These are phyloP conservation scores for Zygotorulaspora florentina DNA, from an alignment of 805 yeast genomes.

Conservation along the genomic window DNA sequence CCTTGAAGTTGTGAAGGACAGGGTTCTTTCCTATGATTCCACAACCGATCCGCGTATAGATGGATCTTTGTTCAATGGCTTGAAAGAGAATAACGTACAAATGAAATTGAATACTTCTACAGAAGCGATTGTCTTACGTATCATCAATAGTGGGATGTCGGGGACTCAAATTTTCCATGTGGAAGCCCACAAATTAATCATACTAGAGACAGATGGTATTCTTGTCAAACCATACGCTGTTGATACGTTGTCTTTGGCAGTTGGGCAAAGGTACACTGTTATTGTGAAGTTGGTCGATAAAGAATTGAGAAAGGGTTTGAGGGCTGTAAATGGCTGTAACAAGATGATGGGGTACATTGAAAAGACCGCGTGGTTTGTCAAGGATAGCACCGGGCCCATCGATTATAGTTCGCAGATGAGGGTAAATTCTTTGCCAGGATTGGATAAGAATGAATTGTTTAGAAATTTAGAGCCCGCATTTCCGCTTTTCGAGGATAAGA, in stretches of 20 bases:
- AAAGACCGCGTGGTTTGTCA: constrained; percentile 26
- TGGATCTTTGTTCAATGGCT: constrained; percentile 27
- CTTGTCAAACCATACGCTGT: constrained; percentile 47
- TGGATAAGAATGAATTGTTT: constrained; percentile 20
- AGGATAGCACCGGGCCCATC: constrained; percentile 16
- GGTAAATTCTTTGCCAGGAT: constrained; percentile 39
- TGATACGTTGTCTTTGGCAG: constrained; percentile 51
- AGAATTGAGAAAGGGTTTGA: constrained; percentile 37
- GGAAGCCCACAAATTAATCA: constrained; percentile 49
- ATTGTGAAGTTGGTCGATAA: constrained; percentile 49
- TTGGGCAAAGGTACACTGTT: constrained; percentile 74
- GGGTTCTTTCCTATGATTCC: constrained; percentile 23
- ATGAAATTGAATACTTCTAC: constrained; percentile 41
- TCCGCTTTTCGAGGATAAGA: not conserved
- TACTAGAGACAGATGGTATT: constrained; percentile 60
- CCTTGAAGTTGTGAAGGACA: constrained; percentile 38
- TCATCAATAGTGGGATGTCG: constrained; percentile 55
- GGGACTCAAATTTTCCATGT: constrained; percentile 52
- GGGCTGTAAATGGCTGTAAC: constrained; percentile 49
- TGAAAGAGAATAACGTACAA: constrained; percentile 10
- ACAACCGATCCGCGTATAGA: constrained; percentile 28
- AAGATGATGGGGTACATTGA: constrained; percentile 47
- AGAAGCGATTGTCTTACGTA: constrained; percentile 44
- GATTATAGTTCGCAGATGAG: constrained; percentile 38
- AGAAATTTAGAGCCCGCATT: constrained; percentile 19